Evolutionary conservation across 108 stramenopile species (phyloP).

Genomic region (Fistulifera pelliculosa): DNA sequence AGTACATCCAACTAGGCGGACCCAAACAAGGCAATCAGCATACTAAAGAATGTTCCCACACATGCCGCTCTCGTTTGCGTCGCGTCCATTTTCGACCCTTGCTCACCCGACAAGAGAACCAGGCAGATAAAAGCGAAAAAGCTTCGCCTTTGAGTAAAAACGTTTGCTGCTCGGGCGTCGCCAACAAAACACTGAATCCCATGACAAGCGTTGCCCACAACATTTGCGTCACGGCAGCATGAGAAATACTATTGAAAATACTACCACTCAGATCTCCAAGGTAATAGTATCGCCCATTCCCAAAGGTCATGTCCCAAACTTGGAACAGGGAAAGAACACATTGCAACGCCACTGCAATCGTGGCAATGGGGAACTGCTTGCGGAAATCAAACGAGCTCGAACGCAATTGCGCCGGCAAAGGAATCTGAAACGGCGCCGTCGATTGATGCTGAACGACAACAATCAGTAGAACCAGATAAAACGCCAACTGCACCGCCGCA

Average conservation of each 20-base stretch:
- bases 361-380: constrained; percentile 1
- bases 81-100: constrained; percentile 1
- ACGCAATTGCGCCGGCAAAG: constrained; percentile 1
- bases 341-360: constrained; percentile 4
- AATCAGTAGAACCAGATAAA: constrained; percentile 3
- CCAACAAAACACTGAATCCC: background rate
- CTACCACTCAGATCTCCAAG: background rate
- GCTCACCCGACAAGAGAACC: background rate
- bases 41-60: constrained; percentile 7
- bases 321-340: constrained; percentile 6
- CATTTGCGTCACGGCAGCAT: background rate
- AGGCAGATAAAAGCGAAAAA: background rate
- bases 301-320: constrained; percentile 1
- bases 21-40: constrained; percentile 4
- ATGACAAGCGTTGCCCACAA: constrained; percentile 6
- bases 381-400: constrained; percentile 1
- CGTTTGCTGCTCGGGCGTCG: constrained; percentile 7
- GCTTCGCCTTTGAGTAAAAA: constrained; percentile 1
- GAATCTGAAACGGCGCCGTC: background rate
- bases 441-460: background rate
- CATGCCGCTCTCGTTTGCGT: background rate
- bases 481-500: background rate
- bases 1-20: no score
- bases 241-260: constrained; percentile 1
- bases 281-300: background rate